These are phyloP conservation scores for Stagonosporopsis chrysanthemi DNA, from an alignment of 2,329 filamentous ascomycete genomes.

Conservation along the genomic window DNA sequence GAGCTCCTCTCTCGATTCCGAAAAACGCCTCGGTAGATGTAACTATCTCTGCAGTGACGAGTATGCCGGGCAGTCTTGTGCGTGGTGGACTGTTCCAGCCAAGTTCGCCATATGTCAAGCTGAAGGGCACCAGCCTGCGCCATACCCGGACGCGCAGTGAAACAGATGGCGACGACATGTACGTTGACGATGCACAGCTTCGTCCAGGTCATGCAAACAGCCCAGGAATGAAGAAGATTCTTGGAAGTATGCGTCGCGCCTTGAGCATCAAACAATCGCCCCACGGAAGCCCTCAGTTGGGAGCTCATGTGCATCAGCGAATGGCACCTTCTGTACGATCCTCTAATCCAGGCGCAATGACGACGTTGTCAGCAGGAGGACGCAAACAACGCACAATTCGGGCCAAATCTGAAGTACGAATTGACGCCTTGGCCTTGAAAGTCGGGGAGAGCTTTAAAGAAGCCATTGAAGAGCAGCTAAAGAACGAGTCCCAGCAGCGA, in stretches of 20 bases:
- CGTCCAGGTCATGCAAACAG: conserved; percentile 35
- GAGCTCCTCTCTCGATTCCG: conserved; percentile 60
- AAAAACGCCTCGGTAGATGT: conserved; percentile 53
- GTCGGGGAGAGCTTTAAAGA: conserved; percentile 80
- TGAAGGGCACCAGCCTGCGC: conserved; percentile 38
- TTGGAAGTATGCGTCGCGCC: conserved; percentile 85
- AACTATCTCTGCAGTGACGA: conserved; percentile 65
- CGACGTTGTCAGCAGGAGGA: conserved; percentile 34
- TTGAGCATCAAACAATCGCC: conserved; percentile 67
- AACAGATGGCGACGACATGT: conserved; percentile 39
- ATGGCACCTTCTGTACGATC: conserved; percentile 36
- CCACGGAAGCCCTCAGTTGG: conserved; percentile 33
- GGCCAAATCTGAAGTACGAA: conserved; percentile 63
- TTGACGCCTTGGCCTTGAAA: conserved; percentile 83
- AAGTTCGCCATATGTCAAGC: conserved; percentile 79
- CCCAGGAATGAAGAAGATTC: conserved; percentile 82
- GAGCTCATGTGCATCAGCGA: conserved; percentile 28
- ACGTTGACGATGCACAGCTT: conserved; percentile 31
- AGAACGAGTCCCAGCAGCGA: conserved; percentile 39
- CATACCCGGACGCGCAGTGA: conserved; percentile 45
- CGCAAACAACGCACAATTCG: conserved; percentile 44
- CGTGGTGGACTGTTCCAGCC: conserved; percentile 86
- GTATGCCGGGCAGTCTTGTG: conserved; percentile 83
- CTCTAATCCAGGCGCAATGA: conserved; percentile 40
- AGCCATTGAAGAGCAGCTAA: conserved; percentile 70